Conservation (phyloP, 2,329 filamentous ascomycete species). For the Myriosclerotinia scirpicola region DNA sequence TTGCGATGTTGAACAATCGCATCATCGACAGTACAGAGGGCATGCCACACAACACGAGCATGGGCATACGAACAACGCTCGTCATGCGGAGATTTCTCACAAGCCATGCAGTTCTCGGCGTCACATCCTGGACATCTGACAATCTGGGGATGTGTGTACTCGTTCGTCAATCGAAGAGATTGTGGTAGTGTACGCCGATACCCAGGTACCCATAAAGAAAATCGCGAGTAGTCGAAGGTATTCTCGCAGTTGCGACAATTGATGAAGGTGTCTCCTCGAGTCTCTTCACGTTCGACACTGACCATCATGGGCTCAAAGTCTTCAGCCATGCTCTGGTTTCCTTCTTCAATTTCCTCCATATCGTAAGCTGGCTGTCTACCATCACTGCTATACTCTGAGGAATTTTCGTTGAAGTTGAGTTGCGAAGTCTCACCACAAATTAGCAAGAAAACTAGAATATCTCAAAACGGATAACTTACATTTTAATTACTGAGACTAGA, state of each 20-base stretch:
- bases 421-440: neutral
- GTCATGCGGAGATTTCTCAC: neutral
- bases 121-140: neutral
- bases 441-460: neutral
- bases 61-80: neutral
- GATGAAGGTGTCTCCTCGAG: conserved; percentile 5
- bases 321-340: neutral
- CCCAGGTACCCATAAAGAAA: neutral
- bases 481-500: no score
- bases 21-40: neutral
- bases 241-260: neutral
- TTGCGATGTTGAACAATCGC: conserved; percentile 1
- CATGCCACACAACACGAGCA: conserved; percentile 1
- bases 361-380: neutral
- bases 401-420: neutral
- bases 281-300: neutral
- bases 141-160: conserved; percentile 7
- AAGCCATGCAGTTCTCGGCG: neutral
- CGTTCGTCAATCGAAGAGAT: neutral
- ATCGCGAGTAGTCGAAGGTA: neutral
- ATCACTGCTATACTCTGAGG: neutral
- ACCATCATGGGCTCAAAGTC: neutral
- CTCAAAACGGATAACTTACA: neutral
- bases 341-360: neutral
- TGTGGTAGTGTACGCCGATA: neutral